Base-by-base conservation (phyloP, 495 filamentous ascomycete species). In the Penicillium dipodomyicola region DNA sequence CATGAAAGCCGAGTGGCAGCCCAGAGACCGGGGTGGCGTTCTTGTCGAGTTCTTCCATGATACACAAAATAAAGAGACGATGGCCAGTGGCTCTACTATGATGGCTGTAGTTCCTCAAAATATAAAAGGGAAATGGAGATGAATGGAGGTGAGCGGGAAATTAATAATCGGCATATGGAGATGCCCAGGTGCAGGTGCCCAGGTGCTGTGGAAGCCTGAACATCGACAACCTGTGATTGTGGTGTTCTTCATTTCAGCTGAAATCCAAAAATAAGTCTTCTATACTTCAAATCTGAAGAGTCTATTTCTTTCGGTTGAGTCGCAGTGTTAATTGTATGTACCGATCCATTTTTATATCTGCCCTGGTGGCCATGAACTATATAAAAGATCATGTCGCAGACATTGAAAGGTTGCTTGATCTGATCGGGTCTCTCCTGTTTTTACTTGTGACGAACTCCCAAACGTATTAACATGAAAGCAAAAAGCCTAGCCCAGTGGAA, bases 1-100 rank as follows among this genome's bases (percentile, higher is more conserved):
- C 83, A 58, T 81, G 69, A 57, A 85, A 80, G 25, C 70, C 70
- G n/a, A 67, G 59, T 15, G 72, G 64, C 0, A 68, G 49, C 15
- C 64, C 58, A 15, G 61, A 52, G 39, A 58, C 56, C 39, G 49
- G 58, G 40, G 43, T 50, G n/a, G 63, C 25, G 15, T 22, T 57
- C 46, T 61, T 56, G 23, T 61, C 39, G 22, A 64, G 47, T 2
- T 43, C 46, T 5, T 60, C 62, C 58, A 64, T 65, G 12, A 27
- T 37, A 5, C 23, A 42, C 15, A 39, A 20, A 17, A 10, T 29
- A 19, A 46, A 39, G n/a, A 30, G 33, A 46, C 4, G 10, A 45
- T 7, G 14, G 6, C 25, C 11, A 27, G 7, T 2, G 7, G 19
- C 19, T 10, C 1, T 17, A 11, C 11, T 4, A 9, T 19, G 9